A percentile compares a stretch with the other conserved stretches of the same genome.
These are phyloP conservation scores for Linnemannia exigua DNA, from an alignment of 192 early-diverging fungal genomes.

Conservation along the genomic window DNA sequence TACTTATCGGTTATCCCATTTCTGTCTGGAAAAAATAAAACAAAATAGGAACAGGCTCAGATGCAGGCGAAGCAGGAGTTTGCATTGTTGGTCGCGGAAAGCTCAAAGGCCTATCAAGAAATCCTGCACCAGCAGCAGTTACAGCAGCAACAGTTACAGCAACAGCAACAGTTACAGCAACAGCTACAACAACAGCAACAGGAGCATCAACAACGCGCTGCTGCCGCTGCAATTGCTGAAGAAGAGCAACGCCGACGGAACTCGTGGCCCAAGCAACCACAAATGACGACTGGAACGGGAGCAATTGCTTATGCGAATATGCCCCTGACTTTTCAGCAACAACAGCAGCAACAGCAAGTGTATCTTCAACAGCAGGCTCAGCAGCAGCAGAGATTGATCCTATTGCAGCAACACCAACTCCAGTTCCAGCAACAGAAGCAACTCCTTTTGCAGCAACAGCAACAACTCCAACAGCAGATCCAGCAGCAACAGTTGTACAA, in stretches of 20 bases:
- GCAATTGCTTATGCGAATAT: background rate
- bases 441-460: background rate
- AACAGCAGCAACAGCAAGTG: background rate
- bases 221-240: background rate
- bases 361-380: background rate
- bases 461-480: background rate
- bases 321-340: background rate
- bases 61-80: slow-evolving; percentile 28
- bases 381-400: background rate
- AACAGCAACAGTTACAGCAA: slow-evolving; percentile 2
- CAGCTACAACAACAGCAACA: no score
- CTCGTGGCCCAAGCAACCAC: slow-evolving; percentile 21
- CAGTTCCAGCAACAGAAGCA: background rate
- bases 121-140: slow-evolving; percentile 5
- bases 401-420: slow-evolving; percentile 14
- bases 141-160: background rate
- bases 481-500: slow-evolving; percentile 14
- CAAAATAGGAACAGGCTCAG: slow-evolving; percentile 19
- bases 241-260: slow-evolving; percentile 13
- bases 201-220: background rate
- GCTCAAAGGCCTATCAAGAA: slow-evolving; percentile 19
- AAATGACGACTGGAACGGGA: background rate
- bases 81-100: slow-evolving; percentile 22
- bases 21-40: background rate
- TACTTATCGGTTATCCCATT: background rate